Evolutionary conservation across 225 moss, liverwort and hornwort genomes (phyloP).

Genomic region (Straminergon stramineum): DNA sequence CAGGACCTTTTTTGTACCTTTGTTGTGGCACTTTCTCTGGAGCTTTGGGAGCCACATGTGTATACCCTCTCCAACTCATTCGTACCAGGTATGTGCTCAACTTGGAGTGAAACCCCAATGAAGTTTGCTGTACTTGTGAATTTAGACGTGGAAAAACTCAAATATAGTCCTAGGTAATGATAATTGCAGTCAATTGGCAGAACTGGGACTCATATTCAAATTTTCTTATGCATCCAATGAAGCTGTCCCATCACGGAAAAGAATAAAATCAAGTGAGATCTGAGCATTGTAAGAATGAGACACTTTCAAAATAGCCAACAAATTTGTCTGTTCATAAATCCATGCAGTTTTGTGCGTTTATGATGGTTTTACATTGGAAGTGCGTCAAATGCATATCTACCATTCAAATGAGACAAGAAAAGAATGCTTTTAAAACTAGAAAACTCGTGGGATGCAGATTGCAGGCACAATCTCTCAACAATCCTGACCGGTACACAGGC

Average conservation of each 20-base stretch:
- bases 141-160: neutral
- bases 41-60: slow-evolving; percentile 87
- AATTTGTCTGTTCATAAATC: neutral
- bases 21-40: slow-evolving; percentile 92
- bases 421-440: neutral
- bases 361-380: neutral
- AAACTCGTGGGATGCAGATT: slow-evolving; percentile 34
- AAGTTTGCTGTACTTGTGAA: neutral
- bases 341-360: neutral
- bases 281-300: neutral
- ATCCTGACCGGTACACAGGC: slow-evolving; percentile 50
- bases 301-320: neutral
- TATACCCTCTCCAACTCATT: slow-evolving; percentile 92
- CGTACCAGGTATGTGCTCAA: slow-evolving; percentile 65
- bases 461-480: slow-evolving; percentile 63
- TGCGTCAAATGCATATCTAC: neutral
- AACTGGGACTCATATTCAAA: neutral
- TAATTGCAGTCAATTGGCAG: neutral
- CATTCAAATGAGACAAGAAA: neutral
- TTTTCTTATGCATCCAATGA: neutral
- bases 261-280: neutral
- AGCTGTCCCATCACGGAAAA: neutral
- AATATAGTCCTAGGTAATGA: neutral
- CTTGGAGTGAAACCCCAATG: neutral
- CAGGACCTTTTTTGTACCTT: slow-evolving; percentile 70